Percentiles rank a stretch among this genome's conserved stretches.
These are phyloP conservation scores for Tothia fuscella DNA, from an alignment of 2,329 filamentous ascomycete genomes.

Conservation along the genomic window DNA sequence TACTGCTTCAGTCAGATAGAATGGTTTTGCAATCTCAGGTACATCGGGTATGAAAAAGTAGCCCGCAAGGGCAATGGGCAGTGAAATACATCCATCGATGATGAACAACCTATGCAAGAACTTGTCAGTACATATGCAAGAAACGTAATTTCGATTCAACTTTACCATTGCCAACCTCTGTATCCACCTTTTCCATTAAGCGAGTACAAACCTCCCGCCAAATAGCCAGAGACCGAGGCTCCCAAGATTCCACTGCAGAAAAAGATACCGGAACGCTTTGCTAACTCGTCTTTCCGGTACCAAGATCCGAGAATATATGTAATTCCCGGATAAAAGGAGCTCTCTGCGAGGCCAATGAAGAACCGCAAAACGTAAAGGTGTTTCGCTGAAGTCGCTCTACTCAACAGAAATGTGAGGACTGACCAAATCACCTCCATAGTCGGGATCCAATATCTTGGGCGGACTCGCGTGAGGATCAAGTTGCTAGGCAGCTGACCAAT, in stretches of 20 bases:
- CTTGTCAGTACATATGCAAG: neutral
- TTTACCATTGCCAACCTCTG: conserved; percentile 37
- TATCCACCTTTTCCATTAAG: conserved; percentile 38
- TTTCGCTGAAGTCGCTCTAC: neutral
- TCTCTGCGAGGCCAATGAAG: conserved; percentile 4
- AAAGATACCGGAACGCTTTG: conserved; percentile 44
- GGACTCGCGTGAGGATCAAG: conserved; percentile 17
- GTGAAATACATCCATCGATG: conserved; percentile 41
- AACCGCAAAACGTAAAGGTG: conserved; percentile 2
- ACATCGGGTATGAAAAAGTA: conserved; percentile 39
- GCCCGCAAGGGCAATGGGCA: conserved; percentile 39
- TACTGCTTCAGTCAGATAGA: conserved; percentile 33
- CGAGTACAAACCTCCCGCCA: conserved; percentile 43
- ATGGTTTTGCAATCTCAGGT: conserved; percentile 38
- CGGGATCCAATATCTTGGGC: conserved; percentile 11
- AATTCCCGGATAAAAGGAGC: conserved; percentile 19
- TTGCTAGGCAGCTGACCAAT: conserved; percentile 21
- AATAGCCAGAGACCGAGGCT: conserved; percentile 46
- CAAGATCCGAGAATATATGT: conserved; percentile 28
- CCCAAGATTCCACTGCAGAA: conserved; percentile 41
- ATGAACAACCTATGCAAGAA: conserved; percentile 32
- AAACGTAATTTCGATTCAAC: neutral
- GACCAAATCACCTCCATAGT: conserved; percentile 6
- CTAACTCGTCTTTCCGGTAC: conserved; percentile 34
- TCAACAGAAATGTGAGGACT: neutral